Evolutionary conservation across 2,329 filamentous ascomycete genomes (phyloP), one percentile per base, ranked within the genome.

Genomic region (Ramularia endophylla): DNA sequence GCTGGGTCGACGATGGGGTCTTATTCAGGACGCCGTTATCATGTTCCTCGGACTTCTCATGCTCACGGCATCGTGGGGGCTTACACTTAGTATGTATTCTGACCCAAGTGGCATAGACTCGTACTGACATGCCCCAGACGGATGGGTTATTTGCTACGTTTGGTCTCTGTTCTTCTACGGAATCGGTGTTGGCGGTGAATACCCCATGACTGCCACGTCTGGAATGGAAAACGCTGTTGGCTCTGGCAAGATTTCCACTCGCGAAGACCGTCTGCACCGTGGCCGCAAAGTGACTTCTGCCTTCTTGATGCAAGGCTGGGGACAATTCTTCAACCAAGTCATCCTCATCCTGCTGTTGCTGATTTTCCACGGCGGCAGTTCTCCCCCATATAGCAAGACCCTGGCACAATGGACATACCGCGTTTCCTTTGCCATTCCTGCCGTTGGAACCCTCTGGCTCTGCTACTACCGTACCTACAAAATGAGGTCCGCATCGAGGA

Each of bases 231-330:
- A 89, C 58, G 84, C 87, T 12, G 83, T 89, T 33, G 80, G 85
- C n/a, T 68, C 87, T 27, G 89, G 90, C 48, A 89, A 83, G 64
- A 70, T 95, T 40, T 95, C 90, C 5, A 95, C 88, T 44, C 83
- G 83, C 48, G 87, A 95, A 40, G 90, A 97, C 64, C 87, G 90
- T 62, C 80, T 97, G 39, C 90, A 97, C 71, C 87, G 90, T 68
- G 90, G 90, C 51, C 86, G 90, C 60, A 94, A 94, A 66, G 90
- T 95, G 62, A 95, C 88, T 52, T 87, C 84, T 65, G 89, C 90
- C 44, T 97, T 97, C 72, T 68, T 97, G 67, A 95, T 97, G 90
- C 90, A 97, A 68, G 90, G 90, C 40, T 97, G 90, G 90, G 90
- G 90, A 52, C 90, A 97, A 66, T 86, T 95, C 64, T 73, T 86